Evolutionary conservation across 2,329 filamentous ascomycete species (phyloP), one percentile per base, ranked within the genome.

Genomic region (Colletotrichum musicola): DNA sequence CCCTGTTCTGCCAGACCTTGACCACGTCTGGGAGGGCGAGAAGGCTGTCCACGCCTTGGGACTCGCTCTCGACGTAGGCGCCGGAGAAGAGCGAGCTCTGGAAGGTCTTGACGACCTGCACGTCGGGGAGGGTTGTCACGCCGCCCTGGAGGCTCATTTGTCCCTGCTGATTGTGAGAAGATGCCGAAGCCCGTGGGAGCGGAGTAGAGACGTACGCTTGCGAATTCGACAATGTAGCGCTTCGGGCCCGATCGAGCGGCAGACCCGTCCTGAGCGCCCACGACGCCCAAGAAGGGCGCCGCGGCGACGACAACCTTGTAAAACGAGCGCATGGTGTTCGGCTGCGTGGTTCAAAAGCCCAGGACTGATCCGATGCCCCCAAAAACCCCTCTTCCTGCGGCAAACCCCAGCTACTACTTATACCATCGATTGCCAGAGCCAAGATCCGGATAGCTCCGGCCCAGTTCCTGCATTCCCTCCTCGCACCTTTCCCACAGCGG

Each of bases 11-110:
- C 79, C 79, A 81, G 27, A 80, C 79, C 27, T 78, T 80, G 50
- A 76, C 62, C 14, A 81, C 77, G 6, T 79, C 79, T 7, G 76
- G 73, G 62, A 81, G 71, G 9, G 72, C 63, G 12, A 71, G 73
- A 4, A 81, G 71, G 6, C 74, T 75, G 44, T 81, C 80, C 22
- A 9, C 51, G 20, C 54, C 54, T 14, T 44, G 46, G 74, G 64
- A 55, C 79, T 79, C 73, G 3, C 76, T 75, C 61, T 80, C 75
- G 18, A 81, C 54, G 20, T 75, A 73, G 46, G 79, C 72, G 4
- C 79, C 80, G 10, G 71, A 73, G 46, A 81, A 81, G 49, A 81
- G 68, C 56, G 79, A 76, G 30, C 51, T 67, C 46, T 70, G 47
- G 20, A 63, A 71, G 6, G 25, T 50, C 55, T 55, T 60, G 7